Evolutionary conservation across 225 moss, liverwort and hornwort genomes (phyloP), one percentile per base, ranked within the genome.

Genomic region (Polytrichum formosum): DNA sequence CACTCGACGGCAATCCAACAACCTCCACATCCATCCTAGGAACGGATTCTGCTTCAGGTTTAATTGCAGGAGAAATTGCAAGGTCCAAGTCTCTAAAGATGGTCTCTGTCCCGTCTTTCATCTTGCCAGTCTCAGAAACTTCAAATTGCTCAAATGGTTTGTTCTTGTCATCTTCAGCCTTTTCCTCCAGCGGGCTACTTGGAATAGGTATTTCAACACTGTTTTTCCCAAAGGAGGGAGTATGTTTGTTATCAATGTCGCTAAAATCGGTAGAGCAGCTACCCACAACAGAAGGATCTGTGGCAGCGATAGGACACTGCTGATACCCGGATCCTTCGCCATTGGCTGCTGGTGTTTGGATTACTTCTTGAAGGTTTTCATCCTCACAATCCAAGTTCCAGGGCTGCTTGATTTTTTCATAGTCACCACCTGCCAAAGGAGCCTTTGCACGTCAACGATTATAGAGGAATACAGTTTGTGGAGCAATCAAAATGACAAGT

Each of bases 321-420:
- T 69, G 69, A 56, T 23, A 22, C 18, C 58, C 26, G 27, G 20
- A 6, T 25, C 16, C 55, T 28, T 53, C 17, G 26, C 56, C 55
- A 55, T 29, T 46, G 46, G 46, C 56, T 17, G 27, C 25, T 54
- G 25, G 5, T 28, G 26, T 26, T 28, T 16, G 17, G 29, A 7
- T 59, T 56, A 56, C 16, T 17, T 58, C 28, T 26, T 55, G 17
- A 54, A 20, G n/a, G 20, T 20, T 58, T 20, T 56, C 69, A 67
- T 54, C 22, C 67, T 25, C 23, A 53, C 21, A 53, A n/a, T 22
- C 21, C 2, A 28, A 69, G 55, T 26, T 21, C 69, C 55, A 69
- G 20, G 55, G 69, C 69, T 69, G 55, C 69, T 69, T 56, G 28
- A 69, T 58, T 26, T 69, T 26, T 55, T 58, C 23, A 21, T 28